Evolutionary conservation across 2,329 filamentous ascomycete genomes (phyloP), one percentile per base, ranked within the genome.

Genomic region (Ceratocystis ficicola): DNA sequence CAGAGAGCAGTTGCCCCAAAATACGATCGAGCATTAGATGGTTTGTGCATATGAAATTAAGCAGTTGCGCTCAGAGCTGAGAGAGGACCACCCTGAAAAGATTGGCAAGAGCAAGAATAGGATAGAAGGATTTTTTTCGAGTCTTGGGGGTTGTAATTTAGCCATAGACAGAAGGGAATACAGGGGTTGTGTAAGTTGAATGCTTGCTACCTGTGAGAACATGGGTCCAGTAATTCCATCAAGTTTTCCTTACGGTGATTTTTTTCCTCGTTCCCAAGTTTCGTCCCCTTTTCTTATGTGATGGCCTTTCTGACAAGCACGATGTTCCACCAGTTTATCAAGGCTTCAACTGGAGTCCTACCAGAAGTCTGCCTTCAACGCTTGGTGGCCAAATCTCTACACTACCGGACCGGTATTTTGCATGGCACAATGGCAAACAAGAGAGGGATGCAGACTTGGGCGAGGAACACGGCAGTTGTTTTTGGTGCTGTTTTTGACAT

Each of bases 21-120:
- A 59, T n/a, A 20, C 5, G 15, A 52, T 22, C 20, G 5, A 36
- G 20, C n/a, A 59, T 59, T 12, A 3, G 55, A 59, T n/a, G 55
- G 15, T 20, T 59, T 36, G 36, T 59, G 55, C 55, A 8, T 6
- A 30, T 6, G 17, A 59, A n/a, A 32, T 36, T 59, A 5, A 25
- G 55, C 30, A 59, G 17, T 59, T 59, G 55, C 55, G 55, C 28
- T 59, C 55, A 36, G 55, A 20, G 55, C 55, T 10, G 5, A 59
- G 55, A 59, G 52, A 36, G 55, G 55, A 52, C 48, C 4, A 28
- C 3, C 17, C 55, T 0, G 12, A 20, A 36, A 25, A 55, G n/a
- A 25, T 3, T 15, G 30, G 50, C 50, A 55, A 22, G 50, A 28
- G 25, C 25, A 55, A 30, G 50, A 55, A 55, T 55, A 55, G 50